phyloP scores from a whole-genome alignment of 352 stramenopile species.

The Pythium dissimile region DNA sequence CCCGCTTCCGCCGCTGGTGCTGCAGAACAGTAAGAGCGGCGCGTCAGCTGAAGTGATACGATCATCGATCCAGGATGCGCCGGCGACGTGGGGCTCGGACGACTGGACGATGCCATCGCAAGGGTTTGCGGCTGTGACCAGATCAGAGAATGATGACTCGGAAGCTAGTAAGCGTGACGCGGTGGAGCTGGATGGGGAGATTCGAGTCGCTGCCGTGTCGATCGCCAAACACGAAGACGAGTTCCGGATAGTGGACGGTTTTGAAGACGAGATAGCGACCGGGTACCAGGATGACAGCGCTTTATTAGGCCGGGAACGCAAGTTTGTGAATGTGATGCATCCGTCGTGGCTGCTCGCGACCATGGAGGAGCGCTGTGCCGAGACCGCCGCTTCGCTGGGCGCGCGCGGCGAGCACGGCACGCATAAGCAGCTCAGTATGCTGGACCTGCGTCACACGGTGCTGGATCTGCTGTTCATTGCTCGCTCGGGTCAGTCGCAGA shows the following conservation, averaged over 20 bases:
- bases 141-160: background rate
- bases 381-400: slow-evolving; percentile 30
- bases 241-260: background rate
- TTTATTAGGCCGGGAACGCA: slow-evolving; percentile 23
- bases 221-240: background rate
- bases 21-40: slow-evolving; percentile 5
- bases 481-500: slow-evolving; percentile 47
- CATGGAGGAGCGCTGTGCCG: slow-evolving; percentile 54
- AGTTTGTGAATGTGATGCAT: slow-evolving; percentile 77
- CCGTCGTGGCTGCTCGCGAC: slow-evolving; percentile 68
- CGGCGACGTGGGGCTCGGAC: slow-evolving; percentile 2
- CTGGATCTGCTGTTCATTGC: slow-evolving; percentile 69
- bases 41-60: background rate
- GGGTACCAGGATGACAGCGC: background rate
- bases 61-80: slow-evolving; percentile 13
- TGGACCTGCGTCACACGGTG: slow-evolving; percentile 50
- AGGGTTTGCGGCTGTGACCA: background rate
- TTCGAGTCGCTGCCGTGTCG: background rate
- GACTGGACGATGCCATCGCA: slow-evolving; percentile 16
- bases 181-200: background rate
- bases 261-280: background rate
- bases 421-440: slow-evolving; percentile 26
- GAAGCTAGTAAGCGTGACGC: background rate
- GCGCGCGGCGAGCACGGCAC: slow-evolving; percentile 12
- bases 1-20: background rate